Evolutionary conservation across 2,329 filamentous ascomycete genomes (phyloP), one percentile per base, ranked within the genome.

Genomic region (Chaetomium sp.): DNA sequence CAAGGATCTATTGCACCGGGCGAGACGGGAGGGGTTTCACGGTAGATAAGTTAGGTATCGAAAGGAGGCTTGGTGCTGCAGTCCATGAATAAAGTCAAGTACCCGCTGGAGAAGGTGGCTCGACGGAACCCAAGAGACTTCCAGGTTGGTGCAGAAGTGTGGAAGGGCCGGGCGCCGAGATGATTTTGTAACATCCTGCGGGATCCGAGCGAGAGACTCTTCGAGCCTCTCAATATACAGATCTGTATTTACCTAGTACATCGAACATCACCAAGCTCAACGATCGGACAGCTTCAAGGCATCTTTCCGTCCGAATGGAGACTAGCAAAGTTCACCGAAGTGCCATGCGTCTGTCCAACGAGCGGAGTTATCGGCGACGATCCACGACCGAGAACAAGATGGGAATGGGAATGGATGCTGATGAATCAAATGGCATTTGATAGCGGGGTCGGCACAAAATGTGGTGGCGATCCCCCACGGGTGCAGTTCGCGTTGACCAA

Each of bases 321-420:
- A 12, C 25, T 29, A n/a, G 49, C 57, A 5, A 5, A 7, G 16
- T n/a, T 21, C 10, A 25, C 23, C 47, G 13, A 50, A 21, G 16
- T 50, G 47, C 47, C 29, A 31, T 31, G 29, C 51, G 10, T 33
- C 8, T 35, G 51, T 9, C n/a, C 35, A 27, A 25, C 13, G 31
- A 45, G 42, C 60, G 57, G 64, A 63, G 56, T 45, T 56, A 63
- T 63, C 64, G 60, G 50, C 56, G 42, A 19, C 42, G 63, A 29
- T 47, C 29, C 19, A 38, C 5, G 13, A 9, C 21, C 38, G 13
- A n/a, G 25, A n/a, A 42, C 21, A 38, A 56, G 8, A 29, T 33
- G 31, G 31, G 27, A 21, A 16, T 1, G n/a, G n/a, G n/a, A n/a
- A n/a, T 21, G 53, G 21, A 51, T 33, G 57, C 45, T 65, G 55